Evolutionary conservation across 2,329 filamentous ascomycete species (phyloP), one percentile per base, ranked within the genome.

Genomic region (Cordyceps tenuipes): DNA sequence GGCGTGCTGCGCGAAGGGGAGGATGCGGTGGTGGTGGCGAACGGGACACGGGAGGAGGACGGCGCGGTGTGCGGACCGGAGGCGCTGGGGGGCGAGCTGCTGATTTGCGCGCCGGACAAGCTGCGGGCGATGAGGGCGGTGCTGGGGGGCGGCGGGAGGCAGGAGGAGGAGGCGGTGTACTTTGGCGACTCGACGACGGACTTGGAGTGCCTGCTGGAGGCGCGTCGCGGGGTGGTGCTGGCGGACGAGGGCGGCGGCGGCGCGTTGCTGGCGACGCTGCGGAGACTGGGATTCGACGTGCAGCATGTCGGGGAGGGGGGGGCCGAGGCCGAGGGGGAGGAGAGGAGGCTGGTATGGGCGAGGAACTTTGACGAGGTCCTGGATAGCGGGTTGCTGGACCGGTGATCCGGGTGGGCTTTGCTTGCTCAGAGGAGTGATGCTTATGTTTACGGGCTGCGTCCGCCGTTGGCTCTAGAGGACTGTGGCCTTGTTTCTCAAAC

Each of bases 101-200:
- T 68, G 62, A 70, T 68, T 23, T 79, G 77, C 41, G 76, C 75
- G 2, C 60, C 66, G 7, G 79, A 82, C 66, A 83, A 83, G 70
- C 65, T 76, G 19, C 68, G 71, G 12, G 77, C 72, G 3, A 65
- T 81, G 61, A 59, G 67, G n/a, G 65, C 69, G 36, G 7, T 63
- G 76, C 36, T 62, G 50, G 36, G 59, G 57, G 8, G 66, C 3
- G 7, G 60, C 59, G 7, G 66, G n/a, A 51, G 52, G 8, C 13
- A 5, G 63, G 60, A 17, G 34, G 34, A 29, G 1, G 59, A 64
- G 59, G 66, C 73, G n/a, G 67, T 81, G n/a, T 85, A 84, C 69
- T 77, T 83, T 67, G 82, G 82, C 8, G 82, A 85, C 67, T 83
- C 82, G 31, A 75, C 75, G 2, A 84, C 82, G 1, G 82, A 85